Percentiles rank a stretch among this genome's conserved stretches.
Conservation (phyloP, 768 basidiomycete species). For the Rossbeevera mucosa region DNA sequence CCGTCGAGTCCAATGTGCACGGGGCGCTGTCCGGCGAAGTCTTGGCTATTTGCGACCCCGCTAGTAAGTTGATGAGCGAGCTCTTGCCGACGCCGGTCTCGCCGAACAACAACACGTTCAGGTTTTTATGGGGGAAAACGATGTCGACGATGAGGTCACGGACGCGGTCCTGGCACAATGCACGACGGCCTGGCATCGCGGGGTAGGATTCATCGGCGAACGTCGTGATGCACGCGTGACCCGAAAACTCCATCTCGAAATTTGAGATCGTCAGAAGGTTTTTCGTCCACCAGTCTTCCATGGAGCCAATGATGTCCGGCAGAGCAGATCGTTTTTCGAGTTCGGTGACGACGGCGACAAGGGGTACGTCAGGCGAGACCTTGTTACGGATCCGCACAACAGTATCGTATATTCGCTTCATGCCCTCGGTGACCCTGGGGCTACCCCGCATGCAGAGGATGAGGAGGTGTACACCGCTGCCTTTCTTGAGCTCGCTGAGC, state of each 20-base stretch:
- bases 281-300: background rate
- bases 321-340: background rate
- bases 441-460: background rate
- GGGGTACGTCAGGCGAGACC: background rate
- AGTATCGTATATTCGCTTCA: background rate
- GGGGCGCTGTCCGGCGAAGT: conserved; percentile 24
- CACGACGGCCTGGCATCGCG: background rate
- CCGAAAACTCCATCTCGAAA: background rate
- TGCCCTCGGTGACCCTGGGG: background rate
- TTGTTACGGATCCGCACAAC: background rate
- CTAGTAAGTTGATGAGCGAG: conserved; percentile 29
- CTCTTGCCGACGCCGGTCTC: conserved; percentile 35
- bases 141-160: background rate
- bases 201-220: background rate
- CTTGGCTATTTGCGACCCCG: conserved; percentile 22
- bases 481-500: conserved; percentile 16
- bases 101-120: conserved; percentile 38
- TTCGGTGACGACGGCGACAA: background rate
- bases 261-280: background rate
- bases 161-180: background rate
- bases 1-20: conserved; percentile 31
- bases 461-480: conserved; percentile 13
- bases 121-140: conserved; percentile 10
- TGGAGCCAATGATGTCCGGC: background rate
- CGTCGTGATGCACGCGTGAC: background rate